Evolutionary conservation across 805 yeast genomes (phyloP), one percentile per base, ranked within the genome.

Genomic region (Nakazawaea siamensis): DNA sequence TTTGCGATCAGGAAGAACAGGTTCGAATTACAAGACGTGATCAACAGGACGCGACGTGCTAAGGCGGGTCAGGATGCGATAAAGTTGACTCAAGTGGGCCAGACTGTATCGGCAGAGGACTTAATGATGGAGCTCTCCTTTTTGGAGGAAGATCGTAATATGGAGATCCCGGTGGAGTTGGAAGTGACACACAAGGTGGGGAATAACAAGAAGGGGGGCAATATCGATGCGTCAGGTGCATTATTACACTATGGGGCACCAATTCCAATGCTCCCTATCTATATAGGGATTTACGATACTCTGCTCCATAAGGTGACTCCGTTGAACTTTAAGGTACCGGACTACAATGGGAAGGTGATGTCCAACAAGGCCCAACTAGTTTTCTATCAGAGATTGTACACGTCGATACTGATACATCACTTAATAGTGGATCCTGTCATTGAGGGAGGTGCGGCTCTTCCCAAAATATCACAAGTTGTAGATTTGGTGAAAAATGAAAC

Each of bases 381-480:
- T 3, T 35, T 35, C 16, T 35, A 35, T 13, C 38, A 35, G 16
- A 29, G 30, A 17, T 30, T 35, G 12, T 35, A 35, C 24, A 35
- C 34, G 3, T 26, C 38, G 4, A 26, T 35, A 8, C 15, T 13
- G 15, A 35, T 27, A 11, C 4, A 15, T 9, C 24, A 35, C 15
- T 13, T 35, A 5, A n/a, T 35, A 10, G 34, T 35, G 13, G 18
- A 15, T 7, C 38, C 34, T 13, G 18, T 35, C 33, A 26, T n/a
- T 13, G 29, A 28, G 3, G 6, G 12, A 5, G 29, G 13, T 16
- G 11, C 10, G 10, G 24, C 23, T 5, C 18, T 34, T 5, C 37
- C 37, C n/a, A n/a, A n/a, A n/a, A n/a, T n/a, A n/a, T n/a, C n/a
- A n/a, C n/a, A n/a, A n/a, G n/a, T n/a, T n/a, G n/a, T n/a, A n/a